Evolutionary conservation across 768 basidiomycete species (phyloP).

Genomic region (Dendrothele bispora): DNA sequence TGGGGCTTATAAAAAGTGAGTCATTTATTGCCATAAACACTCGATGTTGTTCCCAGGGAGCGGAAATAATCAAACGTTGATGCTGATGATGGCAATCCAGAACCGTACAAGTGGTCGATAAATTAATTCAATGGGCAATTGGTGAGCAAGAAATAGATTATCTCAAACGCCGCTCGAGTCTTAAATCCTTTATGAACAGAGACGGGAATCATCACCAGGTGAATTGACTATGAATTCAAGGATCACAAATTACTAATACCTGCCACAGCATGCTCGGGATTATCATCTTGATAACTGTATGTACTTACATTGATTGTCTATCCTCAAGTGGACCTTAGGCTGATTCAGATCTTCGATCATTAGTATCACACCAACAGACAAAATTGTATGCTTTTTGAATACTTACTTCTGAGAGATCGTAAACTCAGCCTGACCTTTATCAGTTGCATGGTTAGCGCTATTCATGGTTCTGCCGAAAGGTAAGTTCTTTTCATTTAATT

Average conservation of each 20-base stretch:
- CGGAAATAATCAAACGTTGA: too few species aligned
- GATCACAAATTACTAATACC: neutral
- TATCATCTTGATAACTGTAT: conserved; percentile 3
- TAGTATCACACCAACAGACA: conserved; percentile 2
- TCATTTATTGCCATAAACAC: too few species aligned
- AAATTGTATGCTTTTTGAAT: neutral
- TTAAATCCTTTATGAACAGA: neutral
- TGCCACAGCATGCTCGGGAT: conserved; percentile 4
- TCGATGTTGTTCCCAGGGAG: too few species aligned
- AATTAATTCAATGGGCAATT: conserved; percentile 1
- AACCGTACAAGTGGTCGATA: conserved; percentile 2
- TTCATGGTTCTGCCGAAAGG: conserved; percentile 7
- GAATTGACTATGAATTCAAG: neutral
- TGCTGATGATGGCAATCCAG: too few species aligned
- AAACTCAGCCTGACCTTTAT: neutral
- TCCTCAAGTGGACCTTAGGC: neutral
- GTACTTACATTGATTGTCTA: neutral
- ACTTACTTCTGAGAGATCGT: neutral
- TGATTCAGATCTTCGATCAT: neutral
- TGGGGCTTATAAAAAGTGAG: conserved; percentile 5
- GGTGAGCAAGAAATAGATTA: neutral
- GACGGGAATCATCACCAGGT: conserved; percentile 4
- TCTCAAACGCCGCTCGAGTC: neutral
- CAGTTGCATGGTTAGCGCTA: conserved; percentile 6
- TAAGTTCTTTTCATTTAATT: neutral